Conservation (phyloP, 306 rosid genomes). For the Prunus fruticosa region DNA sequence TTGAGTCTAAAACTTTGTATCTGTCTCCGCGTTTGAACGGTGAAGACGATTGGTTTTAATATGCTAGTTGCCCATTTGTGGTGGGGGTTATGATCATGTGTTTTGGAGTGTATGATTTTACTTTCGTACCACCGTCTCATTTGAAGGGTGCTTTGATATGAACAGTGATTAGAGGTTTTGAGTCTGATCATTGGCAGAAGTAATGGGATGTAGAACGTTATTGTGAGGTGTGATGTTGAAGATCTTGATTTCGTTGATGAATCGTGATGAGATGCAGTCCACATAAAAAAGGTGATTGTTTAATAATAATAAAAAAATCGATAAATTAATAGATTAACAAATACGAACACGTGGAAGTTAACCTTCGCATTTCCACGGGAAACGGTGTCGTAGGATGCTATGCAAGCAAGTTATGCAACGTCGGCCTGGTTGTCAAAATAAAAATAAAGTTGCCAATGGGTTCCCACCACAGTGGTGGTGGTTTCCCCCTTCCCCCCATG, state of each 20-base stretch:
- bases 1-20: not conserved
- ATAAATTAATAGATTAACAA: not conserved
- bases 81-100: not conserved
- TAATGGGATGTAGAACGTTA: not conserved
- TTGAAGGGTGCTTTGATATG: not conserved
- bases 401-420: not conserved
- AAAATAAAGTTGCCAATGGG: no score
- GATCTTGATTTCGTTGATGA: not conserved
- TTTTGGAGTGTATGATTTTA: not conserved
- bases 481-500: no score
- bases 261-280: conserved; percentile 29
- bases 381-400: not conserved
- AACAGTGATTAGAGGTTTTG: not conserved
- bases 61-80: not conserved
- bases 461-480: no score
- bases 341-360: not conserved
- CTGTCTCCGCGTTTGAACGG: conserved; percentile 17
- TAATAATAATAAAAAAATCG: conserved; percentile 6
- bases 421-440: not conserved
- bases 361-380: not conserved
- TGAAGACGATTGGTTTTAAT: conserved; percentile 5
- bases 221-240: not conserved
- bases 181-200: not conserved
- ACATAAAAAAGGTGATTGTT: conserved; percentile 27
- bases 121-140: not conserved